These are phyloP conservation scores for Phytophthora aleatoria DNA, from an alignment of 352 stramenopile species.

Conservation along the genomic window DNA sequence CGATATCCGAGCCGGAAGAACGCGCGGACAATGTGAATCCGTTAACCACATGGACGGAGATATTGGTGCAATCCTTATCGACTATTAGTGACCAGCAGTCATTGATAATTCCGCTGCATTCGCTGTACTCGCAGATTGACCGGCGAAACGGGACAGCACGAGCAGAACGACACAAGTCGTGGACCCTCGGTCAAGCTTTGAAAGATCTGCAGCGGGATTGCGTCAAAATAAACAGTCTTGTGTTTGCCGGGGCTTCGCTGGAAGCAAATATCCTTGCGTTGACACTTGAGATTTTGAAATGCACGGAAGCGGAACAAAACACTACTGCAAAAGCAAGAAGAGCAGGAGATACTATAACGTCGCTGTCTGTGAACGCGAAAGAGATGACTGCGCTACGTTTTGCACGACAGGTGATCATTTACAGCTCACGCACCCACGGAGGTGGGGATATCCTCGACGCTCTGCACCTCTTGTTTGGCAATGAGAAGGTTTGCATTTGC, in stretches of 20 bases:
- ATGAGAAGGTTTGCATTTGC: slow-evolving; percentile 57
- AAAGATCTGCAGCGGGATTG: slow-evolving; percentile 73
- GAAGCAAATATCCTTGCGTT: slow-evolving; percentile 34
- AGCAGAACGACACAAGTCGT: slow-evolving; percentile 48
- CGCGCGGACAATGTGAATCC: background rate
- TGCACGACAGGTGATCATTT: slow-evolving; percentile 58
- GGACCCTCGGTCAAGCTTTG: slow-evolving; percentile 59
- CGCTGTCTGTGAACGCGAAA: background rate
- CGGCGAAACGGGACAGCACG: slow-evolving; percentile 36
- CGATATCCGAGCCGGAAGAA: background rate
- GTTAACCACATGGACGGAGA: slow-evolving; percentile 20
- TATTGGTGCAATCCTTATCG: slow-evolving; percentile 11
- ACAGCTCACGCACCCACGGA: slow-evolving; percentile 64
- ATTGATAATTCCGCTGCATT: slow-evolving; percentile 51
- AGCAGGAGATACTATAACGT: background rate
- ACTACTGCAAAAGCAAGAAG: background rate
- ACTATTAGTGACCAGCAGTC: slow-evolving; percentile 10
- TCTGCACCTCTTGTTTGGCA: slow-evolving; percentile 56
- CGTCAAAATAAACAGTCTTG: slow-evolving; percentile 55
- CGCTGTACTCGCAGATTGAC: slow-evolving; percentile 62
- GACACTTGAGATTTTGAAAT: slow-evolving; percentile 27
- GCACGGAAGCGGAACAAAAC: background rate
- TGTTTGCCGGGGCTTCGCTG: slow-evolving; percentile 38
- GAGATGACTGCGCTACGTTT: slow-evolving; percentile 68
- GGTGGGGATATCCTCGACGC: slow-evolving; percentile 73